Percentiles rank a stretch among this genome's conserved stretches.
phyloP scores from a whole-genome alignment of 805 yeast species.

The Metschnikowia vanudenii region DNA sequence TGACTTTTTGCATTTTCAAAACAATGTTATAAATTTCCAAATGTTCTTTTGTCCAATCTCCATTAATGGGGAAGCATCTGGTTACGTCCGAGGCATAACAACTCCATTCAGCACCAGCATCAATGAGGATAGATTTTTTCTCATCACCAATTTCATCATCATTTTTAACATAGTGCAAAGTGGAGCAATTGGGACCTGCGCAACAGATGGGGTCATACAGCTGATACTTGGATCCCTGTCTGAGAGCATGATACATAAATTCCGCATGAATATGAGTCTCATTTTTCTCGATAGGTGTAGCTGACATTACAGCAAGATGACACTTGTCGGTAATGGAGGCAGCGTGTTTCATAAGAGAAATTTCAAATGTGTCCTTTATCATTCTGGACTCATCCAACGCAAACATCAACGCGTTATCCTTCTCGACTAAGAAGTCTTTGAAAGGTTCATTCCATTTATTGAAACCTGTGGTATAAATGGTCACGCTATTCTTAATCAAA shows the following conservation, averaged over 20 bases:
- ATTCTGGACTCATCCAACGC: constrained; percentile 87
- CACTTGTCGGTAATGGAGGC: constrained; percentile 82
- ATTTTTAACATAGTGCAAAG: constrained; percentile 85
- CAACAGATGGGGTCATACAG: constrained; percentile 97
- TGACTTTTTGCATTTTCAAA: constrained; percentile 72
- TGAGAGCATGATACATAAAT: constrained; percentile 85
- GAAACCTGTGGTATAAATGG: constrained; percentile 54
- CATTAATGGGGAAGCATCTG: constrained; percentile 88
- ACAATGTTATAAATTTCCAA: constrained; percentile 79
- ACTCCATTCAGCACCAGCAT: constrained; percentile 98
- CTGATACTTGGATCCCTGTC: constrained; percentile 88
- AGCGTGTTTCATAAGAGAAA: constrained; percentile 75
- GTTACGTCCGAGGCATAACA: constrained; percentile 94
- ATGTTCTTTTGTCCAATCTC: constrained; percentile 88
- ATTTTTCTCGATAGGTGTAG: constrained; percentile 78
- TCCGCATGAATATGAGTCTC: constrained; percentile 96
- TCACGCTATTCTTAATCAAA: constrained; percentile 25
- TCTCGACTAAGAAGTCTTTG: constrained; percentile 38
- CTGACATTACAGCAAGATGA: constrained; percentile 90
- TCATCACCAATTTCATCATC: constrained; percentile 54
- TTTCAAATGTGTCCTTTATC: constrained; percentile 81
- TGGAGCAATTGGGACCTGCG: constrained; percentile 86
- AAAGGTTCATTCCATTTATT: constrained; percentile 44
- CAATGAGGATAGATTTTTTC: constrained; percentile 72
- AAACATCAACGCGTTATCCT: constrained; percentile 49